These are phyloP conservation scores for Pilasporangium apinafurcum DNA, from an alignment of 352 stramenopile species.

Conservation along the genomic window DNA sequence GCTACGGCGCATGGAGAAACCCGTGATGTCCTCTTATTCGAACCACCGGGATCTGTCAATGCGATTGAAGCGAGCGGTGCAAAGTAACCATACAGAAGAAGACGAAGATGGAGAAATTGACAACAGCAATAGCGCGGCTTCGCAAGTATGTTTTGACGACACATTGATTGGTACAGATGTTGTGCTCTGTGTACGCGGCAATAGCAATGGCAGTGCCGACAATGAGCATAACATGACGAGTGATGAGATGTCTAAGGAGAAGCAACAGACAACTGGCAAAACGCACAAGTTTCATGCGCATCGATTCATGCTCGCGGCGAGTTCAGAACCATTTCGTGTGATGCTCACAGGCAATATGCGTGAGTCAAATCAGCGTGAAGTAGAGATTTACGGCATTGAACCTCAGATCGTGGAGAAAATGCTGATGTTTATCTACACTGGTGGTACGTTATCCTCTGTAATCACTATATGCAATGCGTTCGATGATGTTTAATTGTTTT, in stretches of 20 bases:
- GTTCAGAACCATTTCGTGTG: slow-evolving; percentile 72
- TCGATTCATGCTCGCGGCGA: slow-evolving; percentile 78
- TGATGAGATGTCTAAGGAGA: background rate
- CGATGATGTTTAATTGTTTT: background rate
- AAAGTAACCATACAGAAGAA: too few species aligned
- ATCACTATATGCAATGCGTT: background rate
- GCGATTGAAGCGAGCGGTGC: slow-evolving; percentile 48
- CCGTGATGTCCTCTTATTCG: slow-evolving; percentile 37
- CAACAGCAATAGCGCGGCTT: slow-evolving; percentile 10
- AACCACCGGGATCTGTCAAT: slow-evolving; percentile 60
- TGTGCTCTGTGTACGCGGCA: slow-evolving; percentile 46
- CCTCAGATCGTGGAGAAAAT: slow-evolving; percentile 70
- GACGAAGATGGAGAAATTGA: too few species aligned
- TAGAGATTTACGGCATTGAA: slow-evolving; percentile 65
- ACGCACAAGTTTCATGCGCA: slow-evolving; percentile 73
- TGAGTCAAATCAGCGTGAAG: slow-evolving; percentile 60
- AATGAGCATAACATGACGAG: slow-evolving; percentile 1
- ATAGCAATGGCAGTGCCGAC: background rate
- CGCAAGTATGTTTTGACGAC: slow-evolving; percentile 38
- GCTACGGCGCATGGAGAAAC: slow-evolving; percentile 13
- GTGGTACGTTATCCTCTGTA: slow-evolving; percentile 17
- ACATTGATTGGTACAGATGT: slow-evolving; percentile 64
- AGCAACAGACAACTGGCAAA: slow-evolving; percentile 4
- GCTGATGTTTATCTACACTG: slow-evolving; percentile 82
- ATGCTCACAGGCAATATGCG: slow-evolving; percentile 83